phyloP scores from a whole-genome alignment of 352 stramenopile genomes.

The Phytophthora kernoviae region DNA sequence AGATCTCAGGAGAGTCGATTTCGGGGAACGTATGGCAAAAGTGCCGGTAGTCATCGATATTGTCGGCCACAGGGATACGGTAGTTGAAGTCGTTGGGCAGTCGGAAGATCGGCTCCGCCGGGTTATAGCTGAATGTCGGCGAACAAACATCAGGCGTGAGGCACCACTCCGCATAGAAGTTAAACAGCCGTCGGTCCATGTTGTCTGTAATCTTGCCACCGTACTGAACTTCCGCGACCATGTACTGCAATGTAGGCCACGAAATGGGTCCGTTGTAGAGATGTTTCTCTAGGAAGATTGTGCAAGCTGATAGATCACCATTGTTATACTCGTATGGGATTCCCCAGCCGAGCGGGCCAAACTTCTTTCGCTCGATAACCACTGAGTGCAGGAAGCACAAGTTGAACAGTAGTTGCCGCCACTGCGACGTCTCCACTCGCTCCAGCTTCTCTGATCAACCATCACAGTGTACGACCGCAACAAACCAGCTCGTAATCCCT shows the following conservation, averaged over 20 bases:
- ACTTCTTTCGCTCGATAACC: slow-evolving; percentile 99
- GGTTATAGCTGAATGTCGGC: slow-evolving; percentile 95
- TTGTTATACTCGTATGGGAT: slow-evolving; percentile 99
- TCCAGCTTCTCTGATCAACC: slow-evolving; percentile 99
- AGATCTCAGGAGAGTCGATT: slow-evolving; percentile 98
- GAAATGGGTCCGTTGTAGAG: slow-evolving; percentile 98
- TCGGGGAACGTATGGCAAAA: slow-evolving; percentile 96
- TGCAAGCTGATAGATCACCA: slow-evolving; percentile 96
- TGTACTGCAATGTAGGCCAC: slow-evolving; percentile 99
- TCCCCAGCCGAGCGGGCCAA: slow-evolving; percentile 97
- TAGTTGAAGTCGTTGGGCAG: slow-evolving; percentile 98
- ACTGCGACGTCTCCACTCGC: slow-evolving; percentile 96
- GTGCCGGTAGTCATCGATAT: slow-evolving; percentile 95
- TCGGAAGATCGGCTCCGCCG: slow-evolving; percentile 93
- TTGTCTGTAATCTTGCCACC: slow-evolving; percentile 99
- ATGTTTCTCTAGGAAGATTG: slow-evolving; percentile 98
- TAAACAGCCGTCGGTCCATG: slow-evolving; percentile 97
- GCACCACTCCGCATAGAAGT: slow-evolving; percentile 98
- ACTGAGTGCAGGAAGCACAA: slow-evolving; percentile 98
- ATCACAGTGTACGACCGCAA: slow-evolving; percentile 98
- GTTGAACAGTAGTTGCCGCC: slow-evolving; percentile 96
- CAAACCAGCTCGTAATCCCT: slow-evolving; percentile 94
- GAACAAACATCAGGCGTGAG: slow-evolving; percentile 88
- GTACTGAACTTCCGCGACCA: slow-evolving; percentile 98
- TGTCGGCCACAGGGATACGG: slow-evolving; percentile 90